These are phyloP conservation scores for Solanum chiquidenum DNA, from an alignment of 257 asterid species.

Conservation along the genomic window DNA sequence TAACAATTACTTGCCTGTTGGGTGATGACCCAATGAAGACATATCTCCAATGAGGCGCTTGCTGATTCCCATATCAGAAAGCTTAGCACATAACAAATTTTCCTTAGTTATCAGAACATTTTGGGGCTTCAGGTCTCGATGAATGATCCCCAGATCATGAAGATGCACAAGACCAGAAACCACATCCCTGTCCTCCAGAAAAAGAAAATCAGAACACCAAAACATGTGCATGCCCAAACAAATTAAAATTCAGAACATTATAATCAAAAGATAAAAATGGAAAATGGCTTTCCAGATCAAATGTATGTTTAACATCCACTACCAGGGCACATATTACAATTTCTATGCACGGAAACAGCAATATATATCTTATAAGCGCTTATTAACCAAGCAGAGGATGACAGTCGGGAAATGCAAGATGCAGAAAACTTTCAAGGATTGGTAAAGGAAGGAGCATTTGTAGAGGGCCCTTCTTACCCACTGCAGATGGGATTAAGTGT, in stretches of 20 bases:
- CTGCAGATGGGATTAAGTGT: background rate
- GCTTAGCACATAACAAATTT: constrained; percentile 61
- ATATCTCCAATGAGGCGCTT: constrained; percentile 73
- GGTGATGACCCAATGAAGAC: constrained; percentile 74
- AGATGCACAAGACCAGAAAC: constrained; percentile 78
- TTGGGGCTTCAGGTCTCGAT: constrained; percentile 91
- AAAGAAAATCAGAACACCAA: background rate
- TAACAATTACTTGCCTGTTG: constrained; percentile 50
- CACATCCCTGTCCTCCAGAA: constrained; percentile 57
- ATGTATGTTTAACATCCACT: background rate
- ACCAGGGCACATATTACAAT: background rate
- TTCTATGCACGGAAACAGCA: background rate
- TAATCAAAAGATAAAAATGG: background rate
- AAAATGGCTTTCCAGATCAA: background rate
- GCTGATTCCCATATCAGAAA: constrained; percentile 98
- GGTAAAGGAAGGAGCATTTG: background rate
- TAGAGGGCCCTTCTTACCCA: background rate
- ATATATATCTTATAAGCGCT: background rate
- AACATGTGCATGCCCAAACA: background rate
- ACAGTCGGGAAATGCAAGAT: background rate
- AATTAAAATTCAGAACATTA: background rate
- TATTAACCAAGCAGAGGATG: background rate
- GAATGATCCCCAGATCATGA: constrained; percentile 87
- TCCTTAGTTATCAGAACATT: constrained; percentile 63
- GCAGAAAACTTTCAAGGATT: background rate